Evolutionary conservation across 1,139 yeast species (phyloP), one percentile per base, ranked within the genome.

Genomic region (Debaryomycetaceae sp.): DNA sequence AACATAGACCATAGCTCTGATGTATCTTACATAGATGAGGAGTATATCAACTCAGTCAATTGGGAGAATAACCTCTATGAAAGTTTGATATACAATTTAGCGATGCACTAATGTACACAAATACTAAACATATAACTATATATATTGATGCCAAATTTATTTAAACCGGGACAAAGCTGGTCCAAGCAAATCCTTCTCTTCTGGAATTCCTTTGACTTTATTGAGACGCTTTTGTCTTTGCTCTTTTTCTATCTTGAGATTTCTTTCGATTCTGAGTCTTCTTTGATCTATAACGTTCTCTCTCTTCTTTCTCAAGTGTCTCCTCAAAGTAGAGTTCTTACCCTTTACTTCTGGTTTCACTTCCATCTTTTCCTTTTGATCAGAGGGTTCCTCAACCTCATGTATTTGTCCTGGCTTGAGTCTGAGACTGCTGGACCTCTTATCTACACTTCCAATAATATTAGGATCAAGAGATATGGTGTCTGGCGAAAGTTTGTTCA

Each of bases 401-500:
- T 71, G 71, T 30, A 79, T 59, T 38, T 81, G 82, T 28, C 79
- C 77, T 0, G 88, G 82, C 39, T 79, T 78, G 55, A 85, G 67
- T 52, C 96, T 76, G 40, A 77, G 70, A 32, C 72, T 66, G 28
- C 77, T 72, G 5, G 92, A 83, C 44, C 84, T 73, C 49, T 78
- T 77, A 54, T 89, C 92, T 19, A 92, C 89, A 11, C 82, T 77
- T 51, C 98, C 99, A 52, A 94, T 85, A 40, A 78, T 79, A 55
- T 76, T 79, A 44, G 98, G 98, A 70, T 92, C 96, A 54, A 92
- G 71, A 1, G 95, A 73, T 47, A 94, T 92, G 67, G 96, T 83
- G 59, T 91, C 98, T 4, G 98, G 94, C 50, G 87, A 83, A 50
- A 94, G 73, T 66, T 94, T 94, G 66, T 92, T 87, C 61, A 94